These are phyloP conservation scores for Candida chilensis DNA, from an alignment of 805 yeast genomes.

Conservation along the genomic window DNA sequence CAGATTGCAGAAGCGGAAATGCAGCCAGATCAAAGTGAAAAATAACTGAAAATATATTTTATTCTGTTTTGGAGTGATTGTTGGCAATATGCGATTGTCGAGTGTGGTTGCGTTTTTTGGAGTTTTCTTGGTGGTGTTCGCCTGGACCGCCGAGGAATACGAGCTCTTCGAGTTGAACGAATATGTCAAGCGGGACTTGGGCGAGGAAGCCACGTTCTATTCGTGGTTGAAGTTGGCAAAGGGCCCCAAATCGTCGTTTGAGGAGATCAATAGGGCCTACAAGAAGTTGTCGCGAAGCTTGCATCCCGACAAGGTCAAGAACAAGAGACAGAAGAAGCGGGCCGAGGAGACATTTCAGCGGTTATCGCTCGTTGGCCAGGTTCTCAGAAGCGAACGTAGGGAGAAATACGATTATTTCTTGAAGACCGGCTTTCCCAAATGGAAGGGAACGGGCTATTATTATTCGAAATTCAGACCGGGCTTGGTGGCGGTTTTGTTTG, in stretches of 20 bases:
- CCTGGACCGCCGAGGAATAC: slow-evolving; percentile 62
- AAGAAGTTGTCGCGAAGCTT: slow-evolving; percentile 59
- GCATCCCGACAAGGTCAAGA: slow-evolving; percentile 77
- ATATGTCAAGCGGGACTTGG: slow-evolving; percentile 54
- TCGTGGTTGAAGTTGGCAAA: slow-evolving; percentile 47
- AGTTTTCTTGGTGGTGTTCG: slow-evolving; percentile 13
- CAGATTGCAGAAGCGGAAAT: slow-evolving; percentile 7
- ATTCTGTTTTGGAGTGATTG: slow-evolving; percentile 3
- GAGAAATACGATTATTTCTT: slow-evolving; percentile 81
- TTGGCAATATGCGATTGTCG: slow-evolving; percentile 5
- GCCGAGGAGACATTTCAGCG: slow-evolving; percentile 71
- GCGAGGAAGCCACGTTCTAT: slow-evolving; percentile 56
- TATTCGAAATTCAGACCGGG: slow-evolving; percentile 68
- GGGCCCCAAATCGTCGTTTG: slow-evolving; percentile 28
- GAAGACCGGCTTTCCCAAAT: slow-evolving; percentile 77
- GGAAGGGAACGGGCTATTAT: slow-evolving; percentile 60
- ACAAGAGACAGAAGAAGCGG: slow-evolving; percentile 23
- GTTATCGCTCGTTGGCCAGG: slow-evolving; percentile 66
- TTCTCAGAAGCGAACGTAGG: slow-evolving; percentile 53
- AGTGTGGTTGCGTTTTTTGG: slow-evolving; percentile 6
- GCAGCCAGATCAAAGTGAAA: slow-evolving; percentile 6
- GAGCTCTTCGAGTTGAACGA: slow-evolving; percentile 74
- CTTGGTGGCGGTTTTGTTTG: slow-evolving; percentile 34
- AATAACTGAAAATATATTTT: background rate
- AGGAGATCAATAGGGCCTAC: slow-evolving; percentile 57